These are phyloP conservation scores for Phytophthora fragariaefolia DNA, from an alignment of 352 stramenopile genomes.

Conservation along the genomic window DNA sequence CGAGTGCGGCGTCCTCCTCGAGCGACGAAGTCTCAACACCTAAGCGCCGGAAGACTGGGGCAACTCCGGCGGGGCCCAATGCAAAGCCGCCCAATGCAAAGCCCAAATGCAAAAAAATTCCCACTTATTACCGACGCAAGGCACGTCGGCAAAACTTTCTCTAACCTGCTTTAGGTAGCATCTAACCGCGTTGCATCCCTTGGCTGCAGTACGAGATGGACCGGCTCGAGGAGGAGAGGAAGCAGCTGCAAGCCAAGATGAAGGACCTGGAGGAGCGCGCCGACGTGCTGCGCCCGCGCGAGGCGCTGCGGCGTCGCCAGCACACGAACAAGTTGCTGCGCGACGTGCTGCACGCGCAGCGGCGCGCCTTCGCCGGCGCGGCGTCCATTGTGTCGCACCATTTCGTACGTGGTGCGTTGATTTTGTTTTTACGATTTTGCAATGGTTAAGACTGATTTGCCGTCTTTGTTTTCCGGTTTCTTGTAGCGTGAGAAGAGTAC, in stretches of 20 bases:
- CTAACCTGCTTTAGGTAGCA: not conserved
- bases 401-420: slow-evolving; percentile 29
- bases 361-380: slow-evolving; percentile 27
- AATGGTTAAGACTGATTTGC: not conserved
- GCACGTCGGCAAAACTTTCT: slow-evolving; percentile 8
- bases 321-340: slow-evolving; percentile 29
- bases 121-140: slow-evolving; percentile 41
- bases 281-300: slow-evolving; percentile 23
- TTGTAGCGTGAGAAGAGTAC: slow-evolving; percentile 26
- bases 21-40: slow-evolving; percentile 5
- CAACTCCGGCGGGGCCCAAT: slow-evolving; percentile 1
- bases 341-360: slow-evolving; percentile 33
- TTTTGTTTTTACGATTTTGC: not conserved
- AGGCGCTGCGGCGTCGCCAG: slow-evolving; percentile 19
- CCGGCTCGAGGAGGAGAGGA: slow-evolving; percentile 24
- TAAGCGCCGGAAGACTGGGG: slow-evolving; percentile 12
- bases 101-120: slow-evolving; percentile 35
- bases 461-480: not conserved
- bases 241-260: slow-evolving; percentile 22
- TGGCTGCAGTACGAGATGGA: slow-evolving; percentile 35
- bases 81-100: slow-evolving; percentile 17
- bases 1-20: slow-evolving; percentile 5
- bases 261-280: slow-evolving; percentile 16
- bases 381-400: slow-evolving; percentile 33
- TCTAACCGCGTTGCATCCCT: not conserved